Conservation (phyloP, 2,329 filamentous ascomycete genomes). For the Aspergillus neoniger region DNA sequence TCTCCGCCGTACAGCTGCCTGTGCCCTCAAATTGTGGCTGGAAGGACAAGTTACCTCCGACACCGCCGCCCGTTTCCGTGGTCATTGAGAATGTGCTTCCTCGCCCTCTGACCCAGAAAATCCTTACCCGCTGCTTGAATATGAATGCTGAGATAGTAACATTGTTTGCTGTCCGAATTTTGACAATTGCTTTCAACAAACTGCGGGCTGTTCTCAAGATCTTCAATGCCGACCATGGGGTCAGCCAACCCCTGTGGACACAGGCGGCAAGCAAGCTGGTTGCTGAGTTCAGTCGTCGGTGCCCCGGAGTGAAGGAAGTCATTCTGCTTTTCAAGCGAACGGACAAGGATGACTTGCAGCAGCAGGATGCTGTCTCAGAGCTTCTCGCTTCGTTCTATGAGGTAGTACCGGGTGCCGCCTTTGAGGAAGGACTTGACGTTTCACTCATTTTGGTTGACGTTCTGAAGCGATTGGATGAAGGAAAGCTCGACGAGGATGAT, state of each 20-base stretch:
- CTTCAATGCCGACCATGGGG: constrained; percentile 54
- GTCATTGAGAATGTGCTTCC: constrained; percentile 86
- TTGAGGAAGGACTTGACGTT: constrained; percentile 85
- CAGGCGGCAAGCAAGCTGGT: constrained; percentile 68
- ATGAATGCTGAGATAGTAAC: constrained; percentile 76
- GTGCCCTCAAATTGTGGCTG: constrained; percentile 74
- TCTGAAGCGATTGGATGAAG: constrained; percentile 62
- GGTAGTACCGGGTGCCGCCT: constrained; percentile 73
- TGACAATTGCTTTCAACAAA: constrained; percentile 79
- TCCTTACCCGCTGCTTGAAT: constrained; percentile 75
- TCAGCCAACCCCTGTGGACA: constrained; percentile 61
- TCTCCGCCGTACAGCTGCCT: constrained; percentile 73
- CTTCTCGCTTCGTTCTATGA: constrained; percentile 84
- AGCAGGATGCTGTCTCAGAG: constrained; percentile 76
- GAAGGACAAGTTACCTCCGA: constrained; percentile 59
- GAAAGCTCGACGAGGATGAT: constrained; percentile 48
- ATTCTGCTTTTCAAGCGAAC: constrained; percentile 72
- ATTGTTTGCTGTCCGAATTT: constrained; percentile 78
- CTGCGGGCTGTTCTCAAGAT: constrained; percentile 65
- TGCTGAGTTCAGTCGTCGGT: constrained; percentile 74
- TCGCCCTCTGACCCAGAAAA: constrained; percentile 76
- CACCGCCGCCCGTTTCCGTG: constrained; percentile 76
- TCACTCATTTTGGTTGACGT: constrained; percentile 72
- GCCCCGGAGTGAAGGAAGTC: constrained; percentile 79
- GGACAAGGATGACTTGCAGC: constrained; percentile 67